Percentiles rank a stretch among this genome's conserved stretches.
Evolutionary conservation across 208 protist species (phyloP).

Genomic region (Porcisia hertigi): DNA sequence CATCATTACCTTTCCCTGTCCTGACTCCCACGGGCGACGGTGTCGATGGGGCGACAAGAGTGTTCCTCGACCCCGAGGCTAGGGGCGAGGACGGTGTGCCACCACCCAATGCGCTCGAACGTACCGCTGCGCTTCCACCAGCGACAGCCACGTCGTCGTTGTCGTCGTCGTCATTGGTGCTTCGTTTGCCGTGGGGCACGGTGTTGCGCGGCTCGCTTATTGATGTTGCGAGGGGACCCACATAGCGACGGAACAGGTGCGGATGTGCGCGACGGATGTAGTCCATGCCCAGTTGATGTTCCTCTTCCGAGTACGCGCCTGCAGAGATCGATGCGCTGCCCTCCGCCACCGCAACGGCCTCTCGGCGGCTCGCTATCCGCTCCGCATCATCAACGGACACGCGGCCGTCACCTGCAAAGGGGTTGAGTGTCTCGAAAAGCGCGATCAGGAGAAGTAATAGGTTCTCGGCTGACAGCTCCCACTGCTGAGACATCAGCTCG

Average conservation of each 20-base stretch:
- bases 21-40: not conserved
- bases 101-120: not conserved
- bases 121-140: too few relatives aligned
- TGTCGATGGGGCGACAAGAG: not conserved
- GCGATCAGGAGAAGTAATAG: conserved; percentile 57
- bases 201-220: not conserved
- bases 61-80: not conserved
- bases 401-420: conserved; percentile 52
- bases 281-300: conserved; percentile 68
- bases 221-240: not conserved
- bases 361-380: conserved; percentile 16
- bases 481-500: conserved; percentile 84
- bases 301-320: conserved; percentile 54
- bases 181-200: too few relatives aligned
- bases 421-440: conserved; percentile 73
- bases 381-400: conserved; percentile 54
- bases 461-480: conserved; percentile 55
- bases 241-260: conserved; percentile 67
- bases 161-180: too few relatives aligned
- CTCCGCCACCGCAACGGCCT: conserved; percentile 14
- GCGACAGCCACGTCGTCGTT: too few relatives aligned
- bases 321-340: not conserved
- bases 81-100: not conserved
- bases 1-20: not conserved
- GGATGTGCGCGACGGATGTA: conserved; percentile 71